Percentiles rank a stretch among this genome's conserved stretches.
phyloP scores from a whole-genome alignment of 148 eudicot genomes.

The Rhododendron mucronatum region DNA sequence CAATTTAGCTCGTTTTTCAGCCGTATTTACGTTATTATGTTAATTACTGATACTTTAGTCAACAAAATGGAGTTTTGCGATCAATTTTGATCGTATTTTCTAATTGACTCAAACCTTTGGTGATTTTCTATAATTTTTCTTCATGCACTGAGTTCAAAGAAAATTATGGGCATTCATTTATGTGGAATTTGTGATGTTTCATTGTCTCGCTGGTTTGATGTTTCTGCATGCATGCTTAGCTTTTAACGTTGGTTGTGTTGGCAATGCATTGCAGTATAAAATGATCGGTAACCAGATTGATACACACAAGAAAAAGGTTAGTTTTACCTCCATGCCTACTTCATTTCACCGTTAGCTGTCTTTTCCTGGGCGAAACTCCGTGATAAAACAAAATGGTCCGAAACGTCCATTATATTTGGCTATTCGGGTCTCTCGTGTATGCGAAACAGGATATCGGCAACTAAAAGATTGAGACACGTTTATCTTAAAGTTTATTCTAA shows the following conservation, averaged over 20 bases:
- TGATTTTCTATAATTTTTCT: not conserved
- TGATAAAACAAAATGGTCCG: not conserved
- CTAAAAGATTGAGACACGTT: not conserved
- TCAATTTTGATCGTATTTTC: not conserved
- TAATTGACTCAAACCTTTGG: not conserved
- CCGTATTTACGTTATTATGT: not conserved
- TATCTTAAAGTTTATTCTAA: not conserved
- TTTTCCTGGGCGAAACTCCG: not conserved
- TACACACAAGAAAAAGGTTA: conserved; percentile 71
- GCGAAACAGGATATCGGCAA: not conserved
- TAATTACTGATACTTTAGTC: not conserved
- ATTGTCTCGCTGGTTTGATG: not conserved
- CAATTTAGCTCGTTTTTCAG: not conserved
- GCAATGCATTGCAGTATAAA: conserved; percentile 41
- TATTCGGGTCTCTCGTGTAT: not conserved
- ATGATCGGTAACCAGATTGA: conserved; percentile 40
- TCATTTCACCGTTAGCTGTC: not conserved
- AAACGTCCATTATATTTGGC: not conserved
- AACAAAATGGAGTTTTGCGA: not conserved
- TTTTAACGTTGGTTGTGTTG: not conserved
- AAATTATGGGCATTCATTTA: not conserved
- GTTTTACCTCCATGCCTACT: not conserved
- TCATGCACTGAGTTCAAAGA: too few species aligned
- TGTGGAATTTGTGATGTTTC: not conserved
- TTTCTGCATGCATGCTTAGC: not conserved